A percentile compares a stretch with the other conserved stretches of the same genome.
Conservation (phyloP, 192 early-diverging fungal genomes). For the Coemansia sp. region DNA sequence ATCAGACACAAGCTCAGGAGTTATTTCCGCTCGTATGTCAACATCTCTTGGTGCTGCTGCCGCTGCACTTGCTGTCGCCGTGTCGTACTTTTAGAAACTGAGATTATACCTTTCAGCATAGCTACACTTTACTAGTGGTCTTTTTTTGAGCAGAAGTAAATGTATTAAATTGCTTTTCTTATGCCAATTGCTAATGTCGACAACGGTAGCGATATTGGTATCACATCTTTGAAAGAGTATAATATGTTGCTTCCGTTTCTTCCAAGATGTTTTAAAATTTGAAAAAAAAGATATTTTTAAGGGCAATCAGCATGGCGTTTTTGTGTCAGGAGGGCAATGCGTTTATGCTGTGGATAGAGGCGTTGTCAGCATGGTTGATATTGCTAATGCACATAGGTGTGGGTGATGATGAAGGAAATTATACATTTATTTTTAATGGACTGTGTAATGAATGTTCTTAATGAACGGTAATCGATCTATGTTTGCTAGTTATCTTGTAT, state of each 20-base stretch:
- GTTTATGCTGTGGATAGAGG: no score
- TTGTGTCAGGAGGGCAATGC: no score
- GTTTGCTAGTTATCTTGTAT: no score
- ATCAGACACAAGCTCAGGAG: background rate
- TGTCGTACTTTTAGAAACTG: conserved; percentile 25
- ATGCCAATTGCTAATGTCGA: background rate
- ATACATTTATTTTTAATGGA: no score
- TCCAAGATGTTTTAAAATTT: no score
- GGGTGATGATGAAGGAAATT: no score
- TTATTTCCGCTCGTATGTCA: background rate
- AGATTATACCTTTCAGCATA: background rate
- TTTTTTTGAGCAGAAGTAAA: background rate
- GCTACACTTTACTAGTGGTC: background rate
- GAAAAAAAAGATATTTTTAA: no score
- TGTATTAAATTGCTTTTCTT: background rate
- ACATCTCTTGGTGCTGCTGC: background rate
- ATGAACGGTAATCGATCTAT: no score
- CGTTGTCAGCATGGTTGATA: no score
- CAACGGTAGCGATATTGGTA: background rate
- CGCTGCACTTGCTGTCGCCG: conserved; percentile 9
- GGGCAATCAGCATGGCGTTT: no score
- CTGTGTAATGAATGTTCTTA: no score
- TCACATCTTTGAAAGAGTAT: background rate
- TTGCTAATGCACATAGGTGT: no score
- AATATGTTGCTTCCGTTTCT: background rate